Evolutionary conservation across 1,139 yeast species (phyloP).

Genomic region (Suhomyces guaymorum): DNA sequence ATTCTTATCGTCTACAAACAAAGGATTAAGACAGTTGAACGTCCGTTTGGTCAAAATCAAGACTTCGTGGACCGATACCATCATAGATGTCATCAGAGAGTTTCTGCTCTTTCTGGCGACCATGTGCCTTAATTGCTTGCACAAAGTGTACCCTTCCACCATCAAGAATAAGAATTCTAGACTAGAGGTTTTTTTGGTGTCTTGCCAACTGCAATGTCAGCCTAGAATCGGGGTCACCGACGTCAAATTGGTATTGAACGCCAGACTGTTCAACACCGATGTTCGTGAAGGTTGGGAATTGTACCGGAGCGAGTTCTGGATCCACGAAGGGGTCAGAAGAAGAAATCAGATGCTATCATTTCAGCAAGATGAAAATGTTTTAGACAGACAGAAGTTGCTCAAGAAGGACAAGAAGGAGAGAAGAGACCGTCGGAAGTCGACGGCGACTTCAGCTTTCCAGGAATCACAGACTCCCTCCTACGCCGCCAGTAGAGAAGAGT

Average conservation of each 20-base stretch:
- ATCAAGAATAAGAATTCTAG: conserved; percentile 34
- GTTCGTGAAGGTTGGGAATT: conserved; percentile 94
- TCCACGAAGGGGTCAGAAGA: conserved; percentile 74
- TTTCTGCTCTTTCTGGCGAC: conserved; percentile 37
- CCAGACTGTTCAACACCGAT: conserved; percentile 79
- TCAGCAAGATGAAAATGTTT: conserved; percentile 17
- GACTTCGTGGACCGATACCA: conserved; percentile 54
- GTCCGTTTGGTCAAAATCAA: conserved; percentile 72
- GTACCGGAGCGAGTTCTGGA: conserved; percentile 92
- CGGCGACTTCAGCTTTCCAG: conserved; percentile 3
- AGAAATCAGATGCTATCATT: conserved; percentile 47
- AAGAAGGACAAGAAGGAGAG: conserved; percentile 42
- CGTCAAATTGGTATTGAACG: conserved; percentile 73
- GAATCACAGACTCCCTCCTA: conserved; percentile 1
- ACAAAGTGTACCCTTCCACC: conserved; percentile 38
- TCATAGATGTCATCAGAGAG: conserved; percentile 48
- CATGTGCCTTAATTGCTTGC: conserved; percentile 30
- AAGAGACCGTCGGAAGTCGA: conserved; percentile 34
- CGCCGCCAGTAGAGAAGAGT: conserved; percentile 3
- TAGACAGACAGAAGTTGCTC: conserved; percentile 29
- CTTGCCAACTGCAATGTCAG: conserved; percentile 49
- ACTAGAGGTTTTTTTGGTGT: conserved; percentile 44
- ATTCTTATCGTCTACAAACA: conserved; percentile 77
- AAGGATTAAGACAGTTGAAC: conserved; percentile 82
- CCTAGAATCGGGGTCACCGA: conserved; percentile 49